Evolutionary conservation across 2,329 filamentous ascomycete genomes (phyloP).

Genomic region (Claviceps pusilla): DNA sequence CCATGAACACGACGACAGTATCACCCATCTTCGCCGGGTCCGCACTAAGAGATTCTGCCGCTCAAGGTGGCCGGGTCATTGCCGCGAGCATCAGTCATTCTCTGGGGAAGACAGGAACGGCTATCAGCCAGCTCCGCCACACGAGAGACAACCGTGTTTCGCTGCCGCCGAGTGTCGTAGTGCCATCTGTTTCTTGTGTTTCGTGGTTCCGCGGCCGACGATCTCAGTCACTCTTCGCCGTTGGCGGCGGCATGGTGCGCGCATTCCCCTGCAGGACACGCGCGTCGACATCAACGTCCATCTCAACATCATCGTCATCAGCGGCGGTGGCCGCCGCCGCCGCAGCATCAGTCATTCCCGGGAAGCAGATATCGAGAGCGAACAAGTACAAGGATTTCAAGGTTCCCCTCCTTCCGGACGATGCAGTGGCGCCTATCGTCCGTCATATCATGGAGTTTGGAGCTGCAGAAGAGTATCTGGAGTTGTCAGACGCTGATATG

Average conservation of each 20-base stretch:
- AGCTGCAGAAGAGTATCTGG: slow-evolving; percentile 40
- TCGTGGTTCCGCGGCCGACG: slow-evolving; percentile 50
- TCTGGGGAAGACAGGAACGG: slow-evolving; percentile 55
- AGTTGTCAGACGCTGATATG: slow-evolving; percentile 36
- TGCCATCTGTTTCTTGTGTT: slow-evolving; percentile 45
- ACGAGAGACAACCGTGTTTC: slow-evolving; percentile 62
- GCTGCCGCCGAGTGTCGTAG: slow-evolving; percentile 40
- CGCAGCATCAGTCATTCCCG: slow-evolving; percentile 32
- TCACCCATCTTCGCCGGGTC: slow-evolving; percentile 19
- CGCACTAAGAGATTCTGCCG: slow-evolving; percentile 43
- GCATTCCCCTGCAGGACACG: slow-evolving; percentile 46
- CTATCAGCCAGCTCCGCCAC: slow-evolving; percentile 56
- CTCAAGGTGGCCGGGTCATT: slow-evolving; percentile 56
- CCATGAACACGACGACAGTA: slow-evolving; percentile 3
- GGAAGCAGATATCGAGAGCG: slow-evolving; percentile 37
- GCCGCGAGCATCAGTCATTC: slow-evolving; percentile 62
- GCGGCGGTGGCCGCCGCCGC: too few relatives aligned
- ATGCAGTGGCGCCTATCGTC: slow-evolving; percentile 39
- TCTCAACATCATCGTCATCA: slow-evolving; percentile 11
- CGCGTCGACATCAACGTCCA: slow-evolving; percentile 27
- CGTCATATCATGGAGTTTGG: slow-evolving; percentile 34
- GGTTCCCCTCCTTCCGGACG: slow-evolving; percentile 47
- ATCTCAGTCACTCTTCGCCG: slow-evolving; percentile 47
- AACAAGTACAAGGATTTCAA: slow-evolving; percentile 52
- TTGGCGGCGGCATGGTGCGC: slow-evolving; percentile 51